phyloP scores from a whole-genome alignment of 2,329 filamentous ascomycete species.

The Fusarium newnesense region DNA sequence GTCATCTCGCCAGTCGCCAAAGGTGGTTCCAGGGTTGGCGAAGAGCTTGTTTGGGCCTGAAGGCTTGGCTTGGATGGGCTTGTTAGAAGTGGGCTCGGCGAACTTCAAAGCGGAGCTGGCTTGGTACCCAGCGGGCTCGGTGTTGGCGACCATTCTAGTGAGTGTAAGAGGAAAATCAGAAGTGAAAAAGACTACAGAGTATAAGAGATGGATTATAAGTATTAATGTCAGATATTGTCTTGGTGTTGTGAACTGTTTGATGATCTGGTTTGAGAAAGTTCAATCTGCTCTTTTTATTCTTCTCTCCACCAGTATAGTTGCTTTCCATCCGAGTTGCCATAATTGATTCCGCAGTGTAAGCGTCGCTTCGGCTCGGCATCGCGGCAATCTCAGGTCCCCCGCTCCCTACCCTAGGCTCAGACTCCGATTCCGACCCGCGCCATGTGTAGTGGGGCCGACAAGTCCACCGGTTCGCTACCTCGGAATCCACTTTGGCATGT shows the following conservation, averaged over 20 bases:
- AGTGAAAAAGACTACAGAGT: no score
- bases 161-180: no score
- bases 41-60: slow-evolving; percentile 13
- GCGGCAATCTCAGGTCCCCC: background rate
- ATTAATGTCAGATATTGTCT: background rate
- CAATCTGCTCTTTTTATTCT: background rate
- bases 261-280: background rate
- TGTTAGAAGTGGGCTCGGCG: background rate
- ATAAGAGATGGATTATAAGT: rapidly evolving
- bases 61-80: slow-evolving; percentile 9
- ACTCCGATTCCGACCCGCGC: slow-evolving; percentile 12
- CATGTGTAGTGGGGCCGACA: background rate
- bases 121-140: background rate
- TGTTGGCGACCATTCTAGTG: slow-evolving; percentile 4
- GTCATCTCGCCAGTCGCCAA: slow-evolving; percentile 14
- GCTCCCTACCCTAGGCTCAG: background rate
- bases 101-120: background rate
- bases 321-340: rapidly evolving
- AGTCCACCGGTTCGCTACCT: background rate
- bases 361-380: slow-evolving; percentile 17
- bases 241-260: background rate
- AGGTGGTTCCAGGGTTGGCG: background rate
- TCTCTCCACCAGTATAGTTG: rapidly evolving
- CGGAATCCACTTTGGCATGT: background rate
- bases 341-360: background rate